Base-by-base conservation (phyloP, 192 early-diverging fungal species). In the Globomyces pollinis-pini region DNA sequence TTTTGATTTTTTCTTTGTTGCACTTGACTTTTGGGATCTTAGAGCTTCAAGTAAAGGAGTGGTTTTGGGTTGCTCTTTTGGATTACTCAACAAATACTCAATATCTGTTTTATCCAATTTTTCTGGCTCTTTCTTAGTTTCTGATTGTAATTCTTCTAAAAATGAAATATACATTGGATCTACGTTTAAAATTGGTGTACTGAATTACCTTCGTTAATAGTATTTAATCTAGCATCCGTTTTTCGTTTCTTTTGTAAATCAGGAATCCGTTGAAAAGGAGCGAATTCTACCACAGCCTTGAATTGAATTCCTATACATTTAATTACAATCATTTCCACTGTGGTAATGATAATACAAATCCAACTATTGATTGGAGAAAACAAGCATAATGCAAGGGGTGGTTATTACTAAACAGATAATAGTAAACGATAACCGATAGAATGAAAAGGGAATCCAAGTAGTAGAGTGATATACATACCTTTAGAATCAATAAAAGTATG, bases 161-260 rank as follows among this genome's bases (percentile, higher is more conserved):
- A 91, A 91, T 1, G 85, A 77, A 20, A 86, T 50, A 63, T 86
- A 91, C 36, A 91, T 85, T 3, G 81, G 75, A 69, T 90, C 88
- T 88, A 39, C 23, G 20, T 12, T 28, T 16, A 32, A 63, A 18
- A 1, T n/a, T n/a, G n/a, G n/a, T n/a, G n/a, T n/a, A n/a, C n/a
- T 34, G 4, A 3, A 6, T 23, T 73, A 87, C 86, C 88, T 50
- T 77, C 53, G 28, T 91, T 85, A 39, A 91, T 88, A 0, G 89
- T 91, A 35, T 84, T 86, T 71, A 85, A 82, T 35, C 83, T 67
- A n/a, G 79, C 44, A 54, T 91, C 87, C 0, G 65, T 28, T 60
- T 82, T 77, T 53, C 80, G 78, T 59, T 70, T 76, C 28, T 80
- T 81, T 39, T 80, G 84, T 18, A 87, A 84, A 34, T 55, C 52